phyloP scores from a whole-genome alignment of 2,329 filamentous ascomycete species.

The Capronia americana region DNA sequence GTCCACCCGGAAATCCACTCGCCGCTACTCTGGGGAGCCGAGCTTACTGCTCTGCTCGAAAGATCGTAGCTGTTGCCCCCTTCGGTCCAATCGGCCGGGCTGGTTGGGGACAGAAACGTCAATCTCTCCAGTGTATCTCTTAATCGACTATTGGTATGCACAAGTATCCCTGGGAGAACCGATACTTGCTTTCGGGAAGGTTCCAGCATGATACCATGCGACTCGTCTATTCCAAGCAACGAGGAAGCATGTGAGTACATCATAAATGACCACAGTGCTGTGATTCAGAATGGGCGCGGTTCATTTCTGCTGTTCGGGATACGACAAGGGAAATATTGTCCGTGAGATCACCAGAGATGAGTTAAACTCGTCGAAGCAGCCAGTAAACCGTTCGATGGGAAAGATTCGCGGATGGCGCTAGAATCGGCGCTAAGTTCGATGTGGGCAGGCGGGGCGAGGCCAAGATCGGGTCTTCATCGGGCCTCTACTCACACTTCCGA shows the following conservation, averaged over 20 bases:
- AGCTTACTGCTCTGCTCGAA: neutral
- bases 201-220: neutral
- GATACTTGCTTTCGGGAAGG: neutral
- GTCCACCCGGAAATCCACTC: neutral
- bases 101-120: neutral
- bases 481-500: neutral
- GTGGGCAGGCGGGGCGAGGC: neutral
- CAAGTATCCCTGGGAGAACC: neutral
- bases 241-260: neutral
- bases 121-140: neutral
- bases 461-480: slow-evolving; percentile 5
- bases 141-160: too few relatives aligned
- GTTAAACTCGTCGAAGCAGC: neutral
- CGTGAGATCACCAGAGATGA: neutral
- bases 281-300: neutral
- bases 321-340: neutral
- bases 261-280: neutral
- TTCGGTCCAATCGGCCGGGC: neutral
- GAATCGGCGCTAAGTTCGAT: slow-evolving; percentile 27
- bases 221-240: neutral
- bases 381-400: slow-evolving; percentile 8
- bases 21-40: neutral
- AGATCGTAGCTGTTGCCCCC: neutral
- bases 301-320: neutral
- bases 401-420: slow-evolving; percentile 28